Evolutionary conservation across 306 rosid genomes (phyloP).

Genomic region (Hylodesmum podocarpum): DNA sequence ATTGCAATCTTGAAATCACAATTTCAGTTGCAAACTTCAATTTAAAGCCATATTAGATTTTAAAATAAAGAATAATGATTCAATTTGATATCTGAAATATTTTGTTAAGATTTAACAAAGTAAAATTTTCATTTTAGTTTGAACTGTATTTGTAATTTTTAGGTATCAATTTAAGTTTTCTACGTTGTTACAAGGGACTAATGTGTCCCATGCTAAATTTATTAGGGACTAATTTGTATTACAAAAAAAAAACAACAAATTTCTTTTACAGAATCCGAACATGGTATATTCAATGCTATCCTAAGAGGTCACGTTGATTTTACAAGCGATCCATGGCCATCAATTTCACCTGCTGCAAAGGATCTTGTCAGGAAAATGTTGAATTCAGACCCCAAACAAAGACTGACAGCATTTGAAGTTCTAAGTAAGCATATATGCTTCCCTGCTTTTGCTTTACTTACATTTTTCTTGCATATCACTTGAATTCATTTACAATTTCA

Average conservation of each 20-base stretch:
- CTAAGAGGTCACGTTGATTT: slow-evolving; percentile 73
- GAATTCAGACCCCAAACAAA: slow-evolving; percentile 66
- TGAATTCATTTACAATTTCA: not conserved
- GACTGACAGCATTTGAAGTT: slow-evolving; percentile 68
- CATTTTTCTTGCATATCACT: not conserved
- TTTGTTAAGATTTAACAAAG: not conserved
- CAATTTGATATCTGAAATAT: not conserved
- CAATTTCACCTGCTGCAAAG: slow-evolving; percentile 75
- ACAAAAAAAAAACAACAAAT: too few relatives aligned
- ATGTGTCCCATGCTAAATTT: too few relatives aligned
- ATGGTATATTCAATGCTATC: slow-evolving; percentile 45
- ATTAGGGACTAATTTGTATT: not conserved
- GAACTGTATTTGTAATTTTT: not conserved
- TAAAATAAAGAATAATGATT: not conserved
- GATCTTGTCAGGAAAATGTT: slow-evolving; percentile 84
- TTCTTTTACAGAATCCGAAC: slow-evolving; percentile 37
- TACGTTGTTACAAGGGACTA: not conserved
- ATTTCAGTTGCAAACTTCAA: not conserved
- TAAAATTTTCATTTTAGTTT: not conserved
- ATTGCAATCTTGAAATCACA: not conserved
- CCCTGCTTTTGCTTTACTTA: not conserved
- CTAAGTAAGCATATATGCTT: slow-evolving; percentile 46
- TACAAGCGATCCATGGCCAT: slow-evolving; percentile 86
- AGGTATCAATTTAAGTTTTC: not conserved
- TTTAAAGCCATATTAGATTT: not conserved